Conservation (phyloP, 1,284 basidiomycete genomes). For the Cryptococcus wingfieldii region DNA sequence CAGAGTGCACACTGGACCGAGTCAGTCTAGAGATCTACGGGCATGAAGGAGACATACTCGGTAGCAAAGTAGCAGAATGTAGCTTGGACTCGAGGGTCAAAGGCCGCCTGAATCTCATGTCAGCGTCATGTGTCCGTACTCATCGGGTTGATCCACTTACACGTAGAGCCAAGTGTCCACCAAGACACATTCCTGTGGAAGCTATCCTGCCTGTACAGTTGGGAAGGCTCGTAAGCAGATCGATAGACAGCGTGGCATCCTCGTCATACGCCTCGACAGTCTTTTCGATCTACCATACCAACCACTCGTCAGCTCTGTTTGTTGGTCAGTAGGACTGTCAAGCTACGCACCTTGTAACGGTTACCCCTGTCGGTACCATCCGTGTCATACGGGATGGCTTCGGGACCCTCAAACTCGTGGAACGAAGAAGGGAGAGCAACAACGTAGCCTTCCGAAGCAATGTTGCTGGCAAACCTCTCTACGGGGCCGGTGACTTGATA, state of each 20-base stretch:
- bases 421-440: slow-evolving; percentile 53
- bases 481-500: slow-evolving; percentile 50
- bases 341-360: slow-evolving; percentile 65
- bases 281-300: slow-evolving; percentile 67
- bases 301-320: background rate
- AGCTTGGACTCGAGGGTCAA: slow-evolving; percentile 74
- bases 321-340: background rate
- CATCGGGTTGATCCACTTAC: slow-evolving; percentile 43
- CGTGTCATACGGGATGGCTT: slow-evolving; percentile 76
- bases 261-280: slow-evolving; percentile 76
- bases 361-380: slow-evolving; percentile 90
- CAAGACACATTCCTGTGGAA: slow-evolving; percentile 52
- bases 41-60: slow-evolving; percentile 50
- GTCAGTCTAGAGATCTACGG: slow-evolving; percentile 14
- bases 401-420: slow-evolving; percentile 85
- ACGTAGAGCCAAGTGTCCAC: slow-evolving; percentile 56
- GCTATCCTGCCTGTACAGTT: slow-evolving; percentile 88
- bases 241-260: slow-evolving; percentile 72
- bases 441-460: slow-evolving; percentile 24
- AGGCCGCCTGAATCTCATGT: slow-evolving; percentile 61
- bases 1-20: slow-evolving; percentile 60
- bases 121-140: background rate
- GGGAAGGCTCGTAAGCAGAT: slow-evolving; percentile 64
- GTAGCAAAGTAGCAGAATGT: slow-evolving; percentile 91
- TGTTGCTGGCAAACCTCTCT: slow-evolving; percentile 24